A percentile compares a stretch with the other conserved stretches of the same genome.
Conservation (phyloP, 208 protist species). For the Crithidia expoeki region DNA sequence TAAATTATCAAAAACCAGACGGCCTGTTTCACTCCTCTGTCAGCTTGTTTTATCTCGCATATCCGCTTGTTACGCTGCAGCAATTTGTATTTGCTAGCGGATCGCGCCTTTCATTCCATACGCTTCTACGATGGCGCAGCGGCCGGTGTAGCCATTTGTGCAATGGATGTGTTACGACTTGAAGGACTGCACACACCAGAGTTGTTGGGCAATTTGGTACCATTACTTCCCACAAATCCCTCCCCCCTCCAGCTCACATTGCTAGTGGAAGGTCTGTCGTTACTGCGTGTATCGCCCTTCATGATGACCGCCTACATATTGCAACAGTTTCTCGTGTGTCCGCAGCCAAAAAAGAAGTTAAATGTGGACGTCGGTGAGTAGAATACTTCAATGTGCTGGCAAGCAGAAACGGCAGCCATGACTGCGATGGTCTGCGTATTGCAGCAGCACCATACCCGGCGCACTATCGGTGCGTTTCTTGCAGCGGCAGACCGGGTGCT, state of each 20-base stretch:
- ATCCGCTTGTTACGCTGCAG: background rate
- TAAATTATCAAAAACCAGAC: no score
- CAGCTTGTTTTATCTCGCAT: background rate
- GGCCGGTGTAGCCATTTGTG: conserved; percentile 23
- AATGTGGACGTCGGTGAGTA: no score
- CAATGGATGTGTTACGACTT: conserved; percentile 31
- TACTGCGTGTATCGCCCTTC: conserved; percentile 30
- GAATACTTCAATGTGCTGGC: no score
- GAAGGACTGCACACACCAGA: background rate
- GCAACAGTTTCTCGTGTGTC: conserved; percentile 22
- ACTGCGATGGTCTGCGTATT: conserved; percentile 11
- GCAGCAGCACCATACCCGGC: conserved; percentile 30
- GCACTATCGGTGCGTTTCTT: conserved; percentile 33
- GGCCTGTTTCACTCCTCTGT: no score
- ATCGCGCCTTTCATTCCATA: conserved; percentile 27
- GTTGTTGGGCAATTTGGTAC: conserved; percentile 25
- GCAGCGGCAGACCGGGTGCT: conserved; percentile 16
- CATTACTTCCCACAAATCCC: conserved; percentile 27
- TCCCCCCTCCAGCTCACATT: conserved; percentile 28
- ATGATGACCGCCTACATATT: conserved; percentile 55
- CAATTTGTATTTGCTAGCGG: background rate
- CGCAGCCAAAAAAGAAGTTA: background rate
- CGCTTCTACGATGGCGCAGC: conserved; percentile 32
- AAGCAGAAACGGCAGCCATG: conserved; percentile 2
- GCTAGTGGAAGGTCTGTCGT: conserved; percentile 45